Conservation (phyloP, 768 basidiomycete genomes). For the Termitomyces sp. region DNA sequence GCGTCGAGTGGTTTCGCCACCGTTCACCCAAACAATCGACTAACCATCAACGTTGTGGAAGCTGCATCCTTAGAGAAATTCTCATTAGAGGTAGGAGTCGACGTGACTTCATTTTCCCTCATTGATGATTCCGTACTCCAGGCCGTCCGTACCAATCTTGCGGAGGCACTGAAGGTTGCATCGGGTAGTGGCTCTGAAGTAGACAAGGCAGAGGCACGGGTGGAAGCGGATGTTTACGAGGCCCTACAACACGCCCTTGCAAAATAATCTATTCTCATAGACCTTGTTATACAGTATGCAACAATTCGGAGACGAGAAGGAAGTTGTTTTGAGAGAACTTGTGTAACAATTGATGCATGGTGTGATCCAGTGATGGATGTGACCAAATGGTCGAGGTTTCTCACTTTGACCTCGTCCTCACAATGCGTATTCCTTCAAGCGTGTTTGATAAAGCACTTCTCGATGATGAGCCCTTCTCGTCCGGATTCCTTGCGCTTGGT, state of each 20-base stretch:
- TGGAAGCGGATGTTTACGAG: slow-evolving; percentile 97
- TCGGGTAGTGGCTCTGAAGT: slow-evolving; percentile 84
- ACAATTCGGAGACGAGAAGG: neutral
- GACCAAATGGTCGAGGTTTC: neutral
- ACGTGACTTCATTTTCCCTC: neutral
- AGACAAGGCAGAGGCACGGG: slow-evolving; percentile 88
- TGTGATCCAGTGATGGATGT: neutral
- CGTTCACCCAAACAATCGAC: slow-evolving; percentile 93
- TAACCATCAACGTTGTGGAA: slow-evolving; percentile 97
- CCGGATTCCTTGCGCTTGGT: slow-evolving; percentile 5
- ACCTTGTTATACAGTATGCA: neutral
- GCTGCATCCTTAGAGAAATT: slow-evolving; percentile 90
- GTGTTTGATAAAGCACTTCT: slow-evolving; percentile 22
- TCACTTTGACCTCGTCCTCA: neutral
- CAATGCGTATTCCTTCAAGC: neutral
- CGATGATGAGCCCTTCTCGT: slow-evolving; percentile 13
- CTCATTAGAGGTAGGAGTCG: slow-evolving; percentile 71
- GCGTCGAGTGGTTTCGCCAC: slow-evolving; percentile 97
- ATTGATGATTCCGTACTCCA: slow-evolving; percentile 24
- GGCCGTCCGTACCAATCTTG: slow-evolving; percentile 87
- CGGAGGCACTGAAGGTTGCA: slow-evolving; percentile 81
- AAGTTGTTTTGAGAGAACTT: neutral
- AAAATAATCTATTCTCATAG: slow-evolving; percentile 12
- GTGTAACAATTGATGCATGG: neutral
- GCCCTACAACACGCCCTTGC: slow-evolving; percentile 82